Conservation (phyloP, 768 basidiomycete species). For the Mycena leptocephala region DNA sequence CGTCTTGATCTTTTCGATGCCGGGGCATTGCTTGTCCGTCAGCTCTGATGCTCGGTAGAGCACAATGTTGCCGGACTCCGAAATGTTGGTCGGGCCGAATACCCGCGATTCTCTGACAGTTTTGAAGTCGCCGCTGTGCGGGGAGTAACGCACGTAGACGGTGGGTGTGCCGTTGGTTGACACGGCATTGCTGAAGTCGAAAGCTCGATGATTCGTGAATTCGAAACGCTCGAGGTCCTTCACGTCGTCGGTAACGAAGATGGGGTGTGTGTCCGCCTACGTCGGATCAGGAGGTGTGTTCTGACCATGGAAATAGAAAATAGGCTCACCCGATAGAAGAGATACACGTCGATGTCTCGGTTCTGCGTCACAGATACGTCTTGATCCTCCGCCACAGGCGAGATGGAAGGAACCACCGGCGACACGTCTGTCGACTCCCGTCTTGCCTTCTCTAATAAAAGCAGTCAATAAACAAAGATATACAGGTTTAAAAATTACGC, state of each 20-base stretch:
- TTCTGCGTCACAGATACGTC: not conserved
- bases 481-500: not conserved
- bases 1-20: not conserved
- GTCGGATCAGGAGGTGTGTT: not conserved
- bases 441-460: not conserved
- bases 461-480: not conserved
- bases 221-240: not conserved
- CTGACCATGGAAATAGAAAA: not conserved
- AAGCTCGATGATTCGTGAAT: not conserved
- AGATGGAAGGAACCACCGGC: not conserved
- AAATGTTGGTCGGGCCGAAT: not conserved
- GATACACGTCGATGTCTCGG: not conserved
- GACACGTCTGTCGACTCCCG: not conserved
- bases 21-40: not conserved
- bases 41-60: not conserved
- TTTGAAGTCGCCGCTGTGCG: not conserved
- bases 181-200: not conserved
- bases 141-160: not conserved
- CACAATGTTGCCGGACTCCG: not conserved
- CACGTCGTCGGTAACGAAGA: not conserved
- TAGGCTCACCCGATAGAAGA: not conserved
- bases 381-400: too few relatives aligned
- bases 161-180: not conserved
- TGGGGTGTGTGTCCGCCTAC: not conserved
- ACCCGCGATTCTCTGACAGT: not conserved